Conservation (phyloP, 257 asterid species). For the Apocynum venetum region DNA sequence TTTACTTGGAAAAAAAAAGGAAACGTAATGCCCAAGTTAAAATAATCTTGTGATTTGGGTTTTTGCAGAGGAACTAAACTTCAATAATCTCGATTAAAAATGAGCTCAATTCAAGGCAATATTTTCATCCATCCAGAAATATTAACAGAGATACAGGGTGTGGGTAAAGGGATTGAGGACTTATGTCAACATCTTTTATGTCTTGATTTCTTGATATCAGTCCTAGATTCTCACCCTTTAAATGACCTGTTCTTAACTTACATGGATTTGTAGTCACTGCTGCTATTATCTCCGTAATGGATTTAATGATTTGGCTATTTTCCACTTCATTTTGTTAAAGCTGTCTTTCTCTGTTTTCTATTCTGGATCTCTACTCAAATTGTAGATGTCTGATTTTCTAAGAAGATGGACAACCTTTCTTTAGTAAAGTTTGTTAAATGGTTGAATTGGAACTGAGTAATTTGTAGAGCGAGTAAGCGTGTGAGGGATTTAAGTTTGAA, state of each 20-base stretch:
- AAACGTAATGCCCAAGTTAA: neutral
- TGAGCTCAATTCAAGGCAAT: neutral
- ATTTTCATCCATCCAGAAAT: neutral
- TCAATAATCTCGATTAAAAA: neutral
- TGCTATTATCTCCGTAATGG: no score
- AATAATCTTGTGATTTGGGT: neutral
- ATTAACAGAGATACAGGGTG: neutral
- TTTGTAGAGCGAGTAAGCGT: neutral
- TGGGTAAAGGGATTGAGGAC: neutral
- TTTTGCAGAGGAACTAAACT: neutral
- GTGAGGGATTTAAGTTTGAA: neutral
- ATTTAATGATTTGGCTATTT: no score
- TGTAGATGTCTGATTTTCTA: neutral
- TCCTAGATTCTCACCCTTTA: neutral
- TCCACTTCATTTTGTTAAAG: no score
- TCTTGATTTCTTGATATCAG: neutral
- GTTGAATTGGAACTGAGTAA: neutral
- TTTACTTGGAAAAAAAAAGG: neutral
- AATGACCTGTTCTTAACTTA: no score
- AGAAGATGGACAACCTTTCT: neutral
- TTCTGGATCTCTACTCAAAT: neutral
- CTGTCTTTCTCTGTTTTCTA: no score
- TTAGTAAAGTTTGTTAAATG: neutral
- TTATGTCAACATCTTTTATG: neutral
- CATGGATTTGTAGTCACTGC: no score